Evolutionary conservation across 164 flowering plant genomes (phyloP).

Genomic region (Magnolia sinica): DNA sequence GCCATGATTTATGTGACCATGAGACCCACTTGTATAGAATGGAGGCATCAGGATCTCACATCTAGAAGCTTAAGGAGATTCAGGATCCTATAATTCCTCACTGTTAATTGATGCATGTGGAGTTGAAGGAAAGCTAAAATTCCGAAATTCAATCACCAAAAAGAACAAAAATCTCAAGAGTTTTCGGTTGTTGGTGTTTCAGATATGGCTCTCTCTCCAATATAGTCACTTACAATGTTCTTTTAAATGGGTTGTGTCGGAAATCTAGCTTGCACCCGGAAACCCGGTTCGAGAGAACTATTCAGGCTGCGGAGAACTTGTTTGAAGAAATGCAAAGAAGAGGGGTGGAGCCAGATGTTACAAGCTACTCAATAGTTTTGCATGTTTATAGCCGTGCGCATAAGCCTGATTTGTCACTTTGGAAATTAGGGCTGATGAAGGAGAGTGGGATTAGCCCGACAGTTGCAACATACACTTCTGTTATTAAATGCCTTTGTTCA

Average conservation of each 20-base stretch:
- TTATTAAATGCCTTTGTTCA: constrained; percentile 81
- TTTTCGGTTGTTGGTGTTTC: not conserved
- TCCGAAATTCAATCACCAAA: not conserved
- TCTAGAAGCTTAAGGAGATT: not conserved
- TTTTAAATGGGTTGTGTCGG: constrained; percentile 88
- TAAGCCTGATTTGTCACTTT: constrained; percentile 69
- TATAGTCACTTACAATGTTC: constrained; percentile 79
- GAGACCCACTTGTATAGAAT: not conserved
- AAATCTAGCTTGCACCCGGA: constrained; percentile 83
- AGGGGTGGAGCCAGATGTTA: constrained; percentile 91
- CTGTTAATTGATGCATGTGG: not conserved
- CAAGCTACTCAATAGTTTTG: constrained; percentile 76
- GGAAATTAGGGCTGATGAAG: constrained; percentile 65
- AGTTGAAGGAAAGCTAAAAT: not conserved
- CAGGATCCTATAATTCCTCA: not conserved
- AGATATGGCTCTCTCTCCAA: constrained; percentile 25
- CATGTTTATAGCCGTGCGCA: constrained; percentile 93
- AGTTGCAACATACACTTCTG: constrained; percentile 76
- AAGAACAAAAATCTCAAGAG: not conserved
- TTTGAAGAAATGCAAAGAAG: constrained; percentile 76
- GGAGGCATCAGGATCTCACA: not conserved
- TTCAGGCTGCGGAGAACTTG: constrained; percentile 66
- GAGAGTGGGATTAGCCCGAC: constrained; percentile 69
- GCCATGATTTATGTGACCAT: not conserved
- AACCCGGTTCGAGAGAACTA: constrained; percentile 54